These are phyloP conservation scores for Jacaranda copaia DNA, from an alignment of 257 asterid genomes.

Conservation along the genomic window DNA sequence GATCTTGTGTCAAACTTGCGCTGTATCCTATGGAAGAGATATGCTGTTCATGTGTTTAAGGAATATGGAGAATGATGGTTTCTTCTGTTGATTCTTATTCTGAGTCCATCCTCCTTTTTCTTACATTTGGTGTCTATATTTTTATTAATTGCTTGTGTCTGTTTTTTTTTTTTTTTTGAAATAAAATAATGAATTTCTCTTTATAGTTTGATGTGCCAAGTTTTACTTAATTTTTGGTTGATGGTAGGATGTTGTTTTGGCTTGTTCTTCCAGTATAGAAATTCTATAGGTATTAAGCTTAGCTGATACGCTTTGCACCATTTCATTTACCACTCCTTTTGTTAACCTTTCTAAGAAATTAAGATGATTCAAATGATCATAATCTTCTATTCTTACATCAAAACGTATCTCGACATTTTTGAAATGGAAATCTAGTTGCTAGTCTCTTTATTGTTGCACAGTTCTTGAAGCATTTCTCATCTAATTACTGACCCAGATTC, in stretches of 20 bases:
- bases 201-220: not conserved
- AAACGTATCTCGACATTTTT: not conserved
- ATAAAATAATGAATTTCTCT: not conserved
- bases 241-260: constrained; percentile 2
- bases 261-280: not conserved
- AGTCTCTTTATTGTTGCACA: not conserved
- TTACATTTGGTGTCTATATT: not conserved
- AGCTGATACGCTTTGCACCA: not conserved
- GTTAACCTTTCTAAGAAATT: constrained; percentile 7
- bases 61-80: not conserved
- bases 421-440: not conserved
- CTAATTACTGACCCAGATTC: constrained; percentile 11
- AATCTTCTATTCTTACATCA: not conserved
- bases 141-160: constrained; percentile 14
- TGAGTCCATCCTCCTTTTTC: constrained; percentile 7
- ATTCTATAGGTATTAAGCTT: not conserved
- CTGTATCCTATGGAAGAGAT: constrained; percentile 65
- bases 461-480: not conserved
- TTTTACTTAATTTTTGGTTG: not conserved
- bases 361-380: not conserved
- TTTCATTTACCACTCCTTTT: not conserved
- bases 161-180: not conserved
- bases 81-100: not conserved
- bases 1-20: constrained; percentile 97
- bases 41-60: constrained; percentile 11